phyloP scores from a whole-genome alignment of 1,139 yeast species.

The Wickerhamomyces sp. region DNA sequence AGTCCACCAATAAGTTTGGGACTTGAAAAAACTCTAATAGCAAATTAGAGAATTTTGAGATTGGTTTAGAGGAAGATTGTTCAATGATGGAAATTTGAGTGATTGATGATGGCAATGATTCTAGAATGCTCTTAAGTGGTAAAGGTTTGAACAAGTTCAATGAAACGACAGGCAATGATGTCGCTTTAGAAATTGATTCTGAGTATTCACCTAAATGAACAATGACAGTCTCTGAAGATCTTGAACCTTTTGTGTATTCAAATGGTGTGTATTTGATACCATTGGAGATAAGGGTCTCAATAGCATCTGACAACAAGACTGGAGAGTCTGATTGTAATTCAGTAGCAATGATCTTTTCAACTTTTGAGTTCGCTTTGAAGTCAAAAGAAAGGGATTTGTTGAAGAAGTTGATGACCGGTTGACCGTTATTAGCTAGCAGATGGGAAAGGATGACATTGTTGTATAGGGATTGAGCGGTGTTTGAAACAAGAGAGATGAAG shows the following conservation, averaged over 20 bases:
- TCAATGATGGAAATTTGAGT: conserved; percentile 54
- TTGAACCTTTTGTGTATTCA: conserved; percentile 28
- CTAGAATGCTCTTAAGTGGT: conserved; percentile 44
- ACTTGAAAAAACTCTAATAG: conserved; percentile 73
- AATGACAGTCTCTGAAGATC: conserved; percentile 37
- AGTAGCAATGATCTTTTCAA: conserved; percentile 3
- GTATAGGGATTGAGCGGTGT: conserved; percentile 46
- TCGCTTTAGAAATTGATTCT: neutral
- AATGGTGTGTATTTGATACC: conserved; percentile 20
- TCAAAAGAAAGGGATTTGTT: conserved; percentile 28
- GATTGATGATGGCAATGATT: conserved; percentile 50
- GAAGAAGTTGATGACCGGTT: conserved; percentile 67
- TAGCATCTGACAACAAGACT: conserved; percentile 9
- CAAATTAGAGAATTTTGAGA: conserved; percentile 59
- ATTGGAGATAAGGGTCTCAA: conserved; percentile 13
- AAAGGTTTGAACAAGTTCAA: conserved; percentile 73
- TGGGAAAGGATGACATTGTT: conserved; percentile 53
- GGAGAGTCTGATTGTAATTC: conserved; percentile 6
- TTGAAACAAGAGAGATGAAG: conserved; percentile 61
- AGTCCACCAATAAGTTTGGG: conserved; percentile 40
- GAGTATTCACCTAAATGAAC: conserved; percentile 20
- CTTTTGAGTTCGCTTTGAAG: conserved; percentile 5
- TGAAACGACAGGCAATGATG: conserved; percentile 40
- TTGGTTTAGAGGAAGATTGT: conserved; percentile 48
- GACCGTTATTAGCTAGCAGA: conserved; percentile 45